These are phyloP conservation scores for Xanthoceras sorbifolium DNA, from an alignment of 345 rosid genomes.

Conservation along the genomic window DNA sequence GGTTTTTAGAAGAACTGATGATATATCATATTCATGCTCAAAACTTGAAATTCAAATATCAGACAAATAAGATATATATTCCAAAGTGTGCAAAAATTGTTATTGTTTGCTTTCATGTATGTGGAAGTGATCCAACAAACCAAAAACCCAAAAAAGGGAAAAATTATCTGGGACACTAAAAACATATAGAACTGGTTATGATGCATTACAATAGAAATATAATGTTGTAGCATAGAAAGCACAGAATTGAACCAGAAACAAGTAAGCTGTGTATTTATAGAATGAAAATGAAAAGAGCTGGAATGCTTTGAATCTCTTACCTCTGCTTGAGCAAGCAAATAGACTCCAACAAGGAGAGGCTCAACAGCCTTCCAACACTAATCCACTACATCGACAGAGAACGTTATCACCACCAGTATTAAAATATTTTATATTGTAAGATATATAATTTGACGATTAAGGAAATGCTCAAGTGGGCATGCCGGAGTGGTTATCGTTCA, in stretches of 20 bases:
- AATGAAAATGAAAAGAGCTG: not conserved
- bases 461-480: constrained; percentile 31
- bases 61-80: not conserved
- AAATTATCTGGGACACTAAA: not conserved
- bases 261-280: not conserved
- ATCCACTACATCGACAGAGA: not conserved
- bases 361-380: constrained; percentile 10
- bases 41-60: not conserved
- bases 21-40: not conserved
- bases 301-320: not conserved
- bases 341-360: not conserved
- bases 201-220: not conserved
- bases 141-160: not conserved
- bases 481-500: constrained; percentile 90
- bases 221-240: not conserved
- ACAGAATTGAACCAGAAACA: not conserved
- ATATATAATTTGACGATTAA: not conserved
- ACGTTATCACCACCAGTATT: too few species aligned
- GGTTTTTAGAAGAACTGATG: not conserved
- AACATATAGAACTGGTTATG: not conserved
- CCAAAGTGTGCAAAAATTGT: not conserved
- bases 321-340: not conserved
- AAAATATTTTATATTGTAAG: not conserved
- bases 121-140: not conserved
- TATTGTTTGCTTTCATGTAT: not conserved